Percentiles rank a stretch among this genome's conserved stretches.
Evolutionary conservation across 73 alveolate genomes (phyloP).

Genomic region (Loxodes magnus): DNA sequence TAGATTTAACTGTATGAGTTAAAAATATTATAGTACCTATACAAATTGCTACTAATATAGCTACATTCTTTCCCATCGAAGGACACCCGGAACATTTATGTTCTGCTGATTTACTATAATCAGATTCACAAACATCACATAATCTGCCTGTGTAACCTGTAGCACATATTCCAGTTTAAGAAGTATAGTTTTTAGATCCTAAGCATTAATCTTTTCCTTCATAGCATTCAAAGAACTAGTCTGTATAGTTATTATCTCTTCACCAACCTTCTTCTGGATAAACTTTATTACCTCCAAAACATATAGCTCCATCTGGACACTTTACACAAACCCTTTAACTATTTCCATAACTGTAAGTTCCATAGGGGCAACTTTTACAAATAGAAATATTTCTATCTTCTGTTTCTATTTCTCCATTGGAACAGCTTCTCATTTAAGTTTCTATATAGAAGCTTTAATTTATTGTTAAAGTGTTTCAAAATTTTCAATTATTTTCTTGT

Average conservation of each 20-base stretch:
- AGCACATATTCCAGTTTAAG: conserved; percentile 18
- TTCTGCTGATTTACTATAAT: conserved; percentile 9
- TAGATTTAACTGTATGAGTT: conserved; percentile 13
- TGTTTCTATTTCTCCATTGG: too few species aligned
- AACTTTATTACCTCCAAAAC: conserved; percentile 28
- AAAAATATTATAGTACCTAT: conserved; percentile 8
- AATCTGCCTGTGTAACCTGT: conserved; percentile 35
- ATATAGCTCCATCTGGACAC: conserved; percentile 13
- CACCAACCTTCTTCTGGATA: conserved; percentile 34
- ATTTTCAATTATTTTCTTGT: too few species aligned
- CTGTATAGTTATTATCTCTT: conserved; percentile 16
- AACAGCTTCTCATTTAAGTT: too few species aligned
- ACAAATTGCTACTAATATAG: conserved; percentile 14
- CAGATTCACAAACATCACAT: conserved; percentile 31
- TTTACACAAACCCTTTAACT: not conserved
- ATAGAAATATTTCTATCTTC: too few species aligned
- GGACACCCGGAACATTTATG: conserved; percentile 31
- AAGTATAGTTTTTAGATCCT: conserved; percentile 15
- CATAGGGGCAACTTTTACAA: not conserved
- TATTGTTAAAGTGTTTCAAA: too few species aligned
- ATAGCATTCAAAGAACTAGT: conserved; percentile 11
- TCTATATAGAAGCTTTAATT: too few species aligned
- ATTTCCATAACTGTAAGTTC: not conserved
- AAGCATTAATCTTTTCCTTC: conserved; percentile 15
- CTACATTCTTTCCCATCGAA: conserved; percentile 8